Base-by-base conservation (phyloP, 352 stramenopile genomes). In the Phytophthora multivora region DNA sequence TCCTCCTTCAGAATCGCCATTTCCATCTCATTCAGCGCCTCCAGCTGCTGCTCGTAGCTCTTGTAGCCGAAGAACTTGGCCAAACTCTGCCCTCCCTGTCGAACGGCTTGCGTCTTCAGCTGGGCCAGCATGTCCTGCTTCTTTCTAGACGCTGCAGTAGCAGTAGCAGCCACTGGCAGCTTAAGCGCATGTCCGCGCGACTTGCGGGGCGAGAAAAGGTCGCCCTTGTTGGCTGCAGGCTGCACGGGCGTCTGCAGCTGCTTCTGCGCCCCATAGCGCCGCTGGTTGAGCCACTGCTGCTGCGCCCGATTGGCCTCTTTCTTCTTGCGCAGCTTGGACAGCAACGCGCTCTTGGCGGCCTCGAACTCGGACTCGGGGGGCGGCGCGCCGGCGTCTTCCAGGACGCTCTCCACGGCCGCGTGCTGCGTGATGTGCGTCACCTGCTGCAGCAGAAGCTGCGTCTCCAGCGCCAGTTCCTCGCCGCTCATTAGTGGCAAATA, bases 11-110 rank as follows among this genome's bases (percentile, higher is more conserved):
- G 47, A 38, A 95, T 86, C 54, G 83, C 86, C 47, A 67, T 60
- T 62, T 83, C 86, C 5, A 86, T 65, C 57, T 80, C 67, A 45
- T 92, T 88, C 39, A 95, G 45, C 19, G 86, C 42, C 59, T 83
- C 66, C 10, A 92, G 48, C 50, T 93, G 86, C 41, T 90, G 79
- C 40, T 91, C 79, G 53, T 87, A 89, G 42, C 63, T 92, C 16
- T 56, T 50, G 58, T 91, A 92, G 4, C 86, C 86, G 57, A 95
- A 93, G 4, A 91, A 30, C 63, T 90, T 90, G 61, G 86, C 86
- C 67, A 83, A 83, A 13, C 75, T 73, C 38, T 87, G 66, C 5
- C 80, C 78, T 16, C 74, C 73, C 68, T 93, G 83, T 42, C 82
- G 53, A 35, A 93, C 85, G 18, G 83, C 83, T 47, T 93, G 79